Conservation (phyloP, 2,329 filamentous ascomycete species). For the Exophiala sideris region DNA sequence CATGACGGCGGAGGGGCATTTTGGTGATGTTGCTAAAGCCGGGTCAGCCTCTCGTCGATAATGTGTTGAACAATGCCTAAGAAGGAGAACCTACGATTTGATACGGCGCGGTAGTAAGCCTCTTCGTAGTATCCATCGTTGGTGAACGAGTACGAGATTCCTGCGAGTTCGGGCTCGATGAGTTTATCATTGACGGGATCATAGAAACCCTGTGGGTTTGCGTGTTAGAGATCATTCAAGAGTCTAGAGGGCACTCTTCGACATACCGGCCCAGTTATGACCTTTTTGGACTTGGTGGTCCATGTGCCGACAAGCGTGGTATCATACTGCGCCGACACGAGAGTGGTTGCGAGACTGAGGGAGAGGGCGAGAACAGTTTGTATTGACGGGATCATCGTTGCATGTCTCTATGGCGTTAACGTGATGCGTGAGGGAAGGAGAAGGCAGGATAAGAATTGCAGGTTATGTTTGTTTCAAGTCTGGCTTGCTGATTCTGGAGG, state of each 20-base stretch:
- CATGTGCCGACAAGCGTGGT: conserved; percentile 65
- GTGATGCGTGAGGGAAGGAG: neutral
- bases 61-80: neutral
- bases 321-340: conserved; percentile 21
- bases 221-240: neutral
- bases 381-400: conserved; percentile 24
- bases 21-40: conserved; percentile 52
- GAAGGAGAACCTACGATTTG: conserved; percentile 59
- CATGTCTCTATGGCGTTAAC: conserved; percentile 7
- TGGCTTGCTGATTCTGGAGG: neutral
- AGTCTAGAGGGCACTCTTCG: neutral
- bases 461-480: conserved; percentile 7
- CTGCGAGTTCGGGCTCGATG: conserved; percentile 63
- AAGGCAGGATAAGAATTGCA: conserved; percentile 1
- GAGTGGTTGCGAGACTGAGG: conserved; percentile 10
- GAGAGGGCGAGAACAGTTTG: conserved; percentile 14
- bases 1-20: conserved; percentile 63
- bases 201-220: conserved; percentile 60
- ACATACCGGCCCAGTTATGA: conserved; percentile 66
- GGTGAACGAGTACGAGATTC: conserved; percentile 72
- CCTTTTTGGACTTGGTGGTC: conserved; percentile 67
- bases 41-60: no score
- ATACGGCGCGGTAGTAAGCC: conserved; percentile 65
- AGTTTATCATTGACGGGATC: conserved; percentile 63
- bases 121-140: conserved; percentile 65